Percentiles rank a stretch among this genome's conserved stretches.
These are phyloP conservation scores for Furculomyces boomerangus DNA, from an alignment of 371 early-diverging fungal species.

Conservation along the genomic window DNA sequence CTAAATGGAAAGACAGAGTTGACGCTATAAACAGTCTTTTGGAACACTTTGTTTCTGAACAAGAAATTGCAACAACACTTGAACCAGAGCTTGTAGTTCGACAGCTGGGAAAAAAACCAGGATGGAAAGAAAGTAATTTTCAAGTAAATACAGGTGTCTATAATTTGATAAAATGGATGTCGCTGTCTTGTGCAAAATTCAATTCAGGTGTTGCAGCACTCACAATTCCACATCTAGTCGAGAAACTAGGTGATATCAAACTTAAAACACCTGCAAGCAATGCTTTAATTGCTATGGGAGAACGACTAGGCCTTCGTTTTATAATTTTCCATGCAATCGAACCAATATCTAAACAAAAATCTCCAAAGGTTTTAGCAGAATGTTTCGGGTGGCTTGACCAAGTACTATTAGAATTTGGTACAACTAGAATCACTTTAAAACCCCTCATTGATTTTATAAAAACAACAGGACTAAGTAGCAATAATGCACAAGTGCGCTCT, in stretches of 20 bases:
- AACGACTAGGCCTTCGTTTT: constrained; percentile 53
- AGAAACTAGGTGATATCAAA: constrained; percentile 88
- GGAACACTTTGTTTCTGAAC: constrained; percentile 31
- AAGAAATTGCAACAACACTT: constrained; percentile 23
- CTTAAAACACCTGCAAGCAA: constrained; percentile 67
- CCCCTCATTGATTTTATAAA: constrained; percentile 75
- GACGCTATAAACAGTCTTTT: constrained; percentile 63
- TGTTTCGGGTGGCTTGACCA: constrained; percentile 63
- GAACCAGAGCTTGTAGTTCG: constrained; percentile 74
- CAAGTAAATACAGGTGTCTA: constrained; percentile 53
- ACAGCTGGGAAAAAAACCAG: constrained; percentile 60
- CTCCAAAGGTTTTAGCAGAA: constrained; percentile 80
- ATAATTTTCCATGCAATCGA: constrained; percentile 60
- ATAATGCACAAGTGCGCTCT: constrained; percentile 66
- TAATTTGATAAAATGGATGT: constrained; percentile 42
- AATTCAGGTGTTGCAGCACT: constrained; percentile 54
- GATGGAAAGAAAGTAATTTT: constrained; percentile 92
- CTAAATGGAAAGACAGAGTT: constrained; percentile 75
- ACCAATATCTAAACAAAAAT: constrained; percentile 56
- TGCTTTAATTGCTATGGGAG: constrained; percentile 52
- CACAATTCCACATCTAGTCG: constrained; percentile 51
- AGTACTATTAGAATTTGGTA: constrained; percentile 73
- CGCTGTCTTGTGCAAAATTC: constrained; percentile 36
- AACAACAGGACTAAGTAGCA: constrained; percentile 41
- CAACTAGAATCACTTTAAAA: constrained; percentile 47